Conservation (phyloP, 306 rosid genomes). For the Gastrolobium villosum region DNA sequence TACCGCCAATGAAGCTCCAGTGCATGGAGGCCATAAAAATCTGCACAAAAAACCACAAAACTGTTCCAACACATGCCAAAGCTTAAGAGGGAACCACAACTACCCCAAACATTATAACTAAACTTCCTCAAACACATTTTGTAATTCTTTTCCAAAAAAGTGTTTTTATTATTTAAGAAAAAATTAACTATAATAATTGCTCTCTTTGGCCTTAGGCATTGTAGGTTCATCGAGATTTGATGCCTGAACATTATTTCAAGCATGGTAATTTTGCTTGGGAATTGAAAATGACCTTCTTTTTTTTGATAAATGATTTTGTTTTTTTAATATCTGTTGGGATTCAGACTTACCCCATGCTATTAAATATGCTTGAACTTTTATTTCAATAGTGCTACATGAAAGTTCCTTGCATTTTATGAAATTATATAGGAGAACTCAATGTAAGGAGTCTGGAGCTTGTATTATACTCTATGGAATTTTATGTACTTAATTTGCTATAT, state of each 20-base stretch:
- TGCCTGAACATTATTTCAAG: slow-evolving; percentile 3
- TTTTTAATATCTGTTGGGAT: no score
- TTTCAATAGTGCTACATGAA: neutral
- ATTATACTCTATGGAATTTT: neutral
- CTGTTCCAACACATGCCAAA: no score
- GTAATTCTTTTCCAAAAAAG: no score
- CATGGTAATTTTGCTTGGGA: neutral
- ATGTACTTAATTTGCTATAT: neutral
- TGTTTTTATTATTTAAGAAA: no score
- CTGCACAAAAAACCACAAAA: no score
- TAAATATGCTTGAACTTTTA: neutral
- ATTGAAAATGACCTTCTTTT: slow-evolving; percentile 1
- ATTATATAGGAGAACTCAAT: neutral
- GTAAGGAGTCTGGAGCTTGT: slow-evolving; percentile 16
- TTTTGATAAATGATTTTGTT: no score
- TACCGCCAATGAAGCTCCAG: neutral
- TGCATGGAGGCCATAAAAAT: neutral
- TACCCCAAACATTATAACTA: no score
- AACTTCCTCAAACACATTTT: no score
- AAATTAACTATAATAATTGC: no score
- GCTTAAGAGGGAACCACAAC: no score
- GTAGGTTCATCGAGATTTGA: neutral
- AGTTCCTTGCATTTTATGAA: slow-evolving; percentile 3
- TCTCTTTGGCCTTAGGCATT: no score
- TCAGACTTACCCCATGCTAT: no score